Base-by-base conservation (phyloP, 306 rosid genomes). In the Carpinus viminea region DNA sequence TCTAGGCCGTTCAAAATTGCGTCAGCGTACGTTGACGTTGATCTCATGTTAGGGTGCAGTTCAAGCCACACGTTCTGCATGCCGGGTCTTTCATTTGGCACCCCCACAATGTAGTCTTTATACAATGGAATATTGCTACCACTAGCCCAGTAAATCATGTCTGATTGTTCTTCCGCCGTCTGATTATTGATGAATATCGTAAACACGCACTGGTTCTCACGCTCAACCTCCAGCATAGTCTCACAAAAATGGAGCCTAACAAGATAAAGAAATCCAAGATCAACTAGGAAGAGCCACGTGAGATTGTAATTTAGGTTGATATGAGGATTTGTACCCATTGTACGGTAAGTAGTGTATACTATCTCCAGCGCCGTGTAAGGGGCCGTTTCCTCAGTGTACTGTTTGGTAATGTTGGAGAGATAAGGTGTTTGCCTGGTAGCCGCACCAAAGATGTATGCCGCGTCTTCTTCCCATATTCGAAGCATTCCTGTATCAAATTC, bases 241-340 rank as follows among this genome's bases (percentile, higher is more conserved):
- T 82, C 62, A 24, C 82, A 85, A 55, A 82, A 85, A 28, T 85
- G 86, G 1, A 82, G 70, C 24, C 86, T 60, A n/a, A 86, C 45
- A 59, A 82, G 55, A 77, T 79, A 82, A 41, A 7, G 0, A 26
- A 82, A 82, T 1, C 20, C 73, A 17, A 72, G 6, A 68, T 86
- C 80, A 0, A 86, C 69, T 17, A 74, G 70, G 55, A 69, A 86
- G 17, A 13, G 11, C 89, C 89, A 82, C 0, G 83, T 82, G 2
- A 86, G 78, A 4, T 73, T 82, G 81, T 75, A 72, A 45, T 70
- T 3, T 24, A 24, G 10, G 69, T 84, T 73, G 1, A 2, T 0
- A 3, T 65, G 16, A 8, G 1, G 1, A 11, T 79, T 3, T n/a
- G 2, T 17, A n/a, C 64, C 55, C 71, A 68, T 80, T 0, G 77